Percentiles rank a stretch among this genome's conserved stretches.
These are phyloP conservation scores for Pascua guehoae DNA, from an alignment of 1,284 basidiomycete species.

Conservation along the genomic window DNA sequence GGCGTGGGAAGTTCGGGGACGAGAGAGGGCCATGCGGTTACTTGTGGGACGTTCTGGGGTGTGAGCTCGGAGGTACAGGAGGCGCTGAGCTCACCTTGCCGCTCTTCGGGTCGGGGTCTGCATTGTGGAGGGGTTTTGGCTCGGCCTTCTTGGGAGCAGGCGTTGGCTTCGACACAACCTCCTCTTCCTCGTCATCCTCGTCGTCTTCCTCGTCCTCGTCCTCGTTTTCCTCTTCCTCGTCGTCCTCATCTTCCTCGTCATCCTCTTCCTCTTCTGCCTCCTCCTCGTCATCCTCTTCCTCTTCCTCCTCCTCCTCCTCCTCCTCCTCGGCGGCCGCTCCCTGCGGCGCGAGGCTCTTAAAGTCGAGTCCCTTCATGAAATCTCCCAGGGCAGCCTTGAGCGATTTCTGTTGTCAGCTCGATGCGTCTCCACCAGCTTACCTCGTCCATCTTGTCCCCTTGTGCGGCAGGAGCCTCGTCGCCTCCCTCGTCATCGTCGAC, in stretches of 20 bases:
- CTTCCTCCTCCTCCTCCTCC: conserved; percentile 24
- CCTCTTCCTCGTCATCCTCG: conserved; percentile 28
- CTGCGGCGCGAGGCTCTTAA: conserved; percentile 32
- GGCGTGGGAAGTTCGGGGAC: conserved; percentile 28
- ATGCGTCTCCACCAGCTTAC: conserved; percentile 18
- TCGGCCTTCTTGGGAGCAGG: conserved; percentile 30
- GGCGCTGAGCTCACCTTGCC: conserved; percentile 22
- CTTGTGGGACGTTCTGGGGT: conserved; percentile 31
- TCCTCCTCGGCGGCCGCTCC: conserved; percentile 30
- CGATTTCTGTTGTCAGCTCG: conserved; percentile 37
- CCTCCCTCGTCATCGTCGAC: conserved; percentile 38
- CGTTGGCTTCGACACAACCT: conserved; percentile 23
- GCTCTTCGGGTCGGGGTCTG: conserved; percentile 26
- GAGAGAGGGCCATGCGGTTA: conserved; percentile 33
- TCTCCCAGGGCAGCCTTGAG: conserved; percentile 59
- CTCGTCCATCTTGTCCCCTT: conserved; percentile 31
- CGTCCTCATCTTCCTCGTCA: conserved; percentile 36
- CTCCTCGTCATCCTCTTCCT: conserved; percentile 33
- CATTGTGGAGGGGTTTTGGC: conserved; percentile 27
- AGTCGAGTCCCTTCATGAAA: conserved; percentile 60
- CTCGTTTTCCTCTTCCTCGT: conserved; percentile 35
- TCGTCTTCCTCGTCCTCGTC: conserved; percentile 31
- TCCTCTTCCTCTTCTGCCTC: conserved; percentile 44
- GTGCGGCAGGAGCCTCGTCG: conserved; percentile 18
- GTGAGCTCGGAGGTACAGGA: neutral